Evolutionary conservation across 208 protist species (phyloP).

Genomic region (Crithidia acanthocephali): DNA sequence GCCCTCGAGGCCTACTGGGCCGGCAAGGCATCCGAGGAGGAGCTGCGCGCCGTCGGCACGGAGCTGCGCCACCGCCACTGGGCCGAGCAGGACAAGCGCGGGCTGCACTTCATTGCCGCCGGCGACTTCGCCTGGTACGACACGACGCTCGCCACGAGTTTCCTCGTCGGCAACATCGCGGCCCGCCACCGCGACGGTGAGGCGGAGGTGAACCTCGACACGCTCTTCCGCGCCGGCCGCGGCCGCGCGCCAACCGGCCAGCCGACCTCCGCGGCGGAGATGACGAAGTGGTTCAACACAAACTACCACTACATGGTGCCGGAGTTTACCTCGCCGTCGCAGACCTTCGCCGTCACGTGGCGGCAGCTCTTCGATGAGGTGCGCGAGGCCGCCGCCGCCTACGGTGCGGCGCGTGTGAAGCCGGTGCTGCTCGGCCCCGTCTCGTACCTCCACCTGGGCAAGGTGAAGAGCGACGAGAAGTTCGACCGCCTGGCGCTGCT

Average conservation of each 20-base stretch:
- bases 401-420: constrained; percentile 47
- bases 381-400: constrained; percentile 52
- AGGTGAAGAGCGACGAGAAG: constrained; percentile 50
- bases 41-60: constrained; percentile 44
- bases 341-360: constrained; percentile 45
- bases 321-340: constrained; percentile 66
- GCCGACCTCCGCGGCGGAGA: constrained; percentile 71
- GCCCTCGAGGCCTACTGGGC: constrained; percentile 87
- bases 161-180: constrained; percentile 82
- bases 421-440: constrained; percentile 87
- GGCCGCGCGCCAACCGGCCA: constrained; percentile 61
- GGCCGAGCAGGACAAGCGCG: constrained; percentile 6
- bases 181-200: constrained; percentile 46
- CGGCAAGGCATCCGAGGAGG: constrained; percentile 51
- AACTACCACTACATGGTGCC: constrained; percentile 95
- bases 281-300: constrained; percentile 95
- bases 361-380: constrained; percentile 60
- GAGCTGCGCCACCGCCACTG: constrained; percentile 12
- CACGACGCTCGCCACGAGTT: constrained; percentile 74
- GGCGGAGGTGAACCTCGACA: constrained; percentile 60
- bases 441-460: constrained; percentile 78
- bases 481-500: constrained; percentile 58
- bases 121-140: constrained; percentile 88
- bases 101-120: constrained; percentile 6
- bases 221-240: constrained; percentile 87